Evolutionary conservation across 257 asterid genomes (phyloP), one percentile per base, ranked within the genome.

Genomic region (Hygrophila difformis): DNA sequence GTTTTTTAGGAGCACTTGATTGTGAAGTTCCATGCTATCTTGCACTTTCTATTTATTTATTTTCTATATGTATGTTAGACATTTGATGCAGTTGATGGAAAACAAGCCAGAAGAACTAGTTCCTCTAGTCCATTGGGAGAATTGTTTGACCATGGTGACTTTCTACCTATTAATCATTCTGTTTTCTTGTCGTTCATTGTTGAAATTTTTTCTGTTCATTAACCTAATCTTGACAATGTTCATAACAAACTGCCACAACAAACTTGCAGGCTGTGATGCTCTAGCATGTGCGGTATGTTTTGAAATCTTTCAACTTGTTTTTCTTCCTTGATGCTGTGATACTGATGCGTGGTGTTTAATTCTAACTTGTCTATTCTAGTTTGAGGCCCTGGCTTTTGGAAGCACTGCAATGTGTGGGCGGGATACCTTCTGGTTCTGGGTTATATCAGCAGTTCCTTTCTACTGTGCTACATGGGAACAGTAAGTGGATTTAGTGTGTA

Each of bases 71-170:
- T 43, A 47, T 51, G 34, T 42, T 13, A 87, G 97, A 87, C 97
- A 11, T 87, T 87, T 68, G 97, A 87, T 80, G 97, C 95, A 49
- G 93, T 87, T 55, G 97, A 87, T 59, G 97, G 97, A 35, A 87
- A 87, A 70, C 97, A 87, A 87, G 97, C 97, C 21, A 77, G 97
- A 57, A 63, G 97, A 64, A 87, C 97, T 39, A 87, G 74, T 78
- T 83, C 97, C 47, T 83, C 95, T 44, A 83, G 97, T 58, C 97
- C 97, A 44, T 59, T 87, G 55, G 97, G 97, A 42, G 97, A 87
- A 57, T 93, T 87, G 60, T 87, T 87, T 63, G 97, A 87, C 66
- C 97, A 87, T 36, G 97, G 93, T 82, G 53, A 59, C 1, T 18
- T 47, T 21, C 8, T 48, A n/a, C 33, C 48, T 26, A 22, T 47